A percentile compares a stretch with the other conserved stretches of the same genome.
phyloP scores from a whole-genome alignment of 2,329 filamentous ascomycete species.

The Scolecobasidium constrictum region DNA sequence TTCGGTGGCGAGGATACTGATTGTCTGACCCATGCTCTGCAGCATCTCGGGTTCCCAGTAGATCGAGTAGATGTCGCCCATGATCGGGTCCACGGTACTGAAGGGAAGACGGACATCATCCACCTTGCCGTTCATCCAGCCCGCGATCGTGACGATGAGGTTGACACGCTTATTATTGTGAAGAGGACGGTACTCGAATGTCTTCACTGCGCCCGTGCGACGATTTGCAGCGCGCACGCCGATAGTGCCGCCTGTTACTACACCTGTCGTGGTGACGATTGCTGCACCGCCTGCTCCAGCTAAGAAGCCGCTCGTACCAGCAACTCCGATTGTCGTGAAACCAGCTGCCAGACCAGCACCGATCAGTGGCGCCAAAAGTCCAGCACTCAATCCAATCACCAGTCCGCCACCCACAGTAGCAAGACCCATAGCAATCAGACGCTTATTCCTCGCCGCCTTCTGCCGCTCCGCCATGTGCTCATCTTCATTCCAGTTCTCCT shows the following conservation, averaged over 20 bases:
- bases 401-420: slow-evolving; percentile 91
- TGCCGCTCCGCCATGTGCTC: slow-evolving; percentile 81
- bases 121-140: slow-evolving; percentile 97
- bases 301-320: slow-evolving; percentile 78
- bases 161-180: slow-evolving; percentile 98
- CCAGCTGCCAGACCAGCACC: slow-evolving; percentile 88
- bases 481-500: slow-evolving; percentile 96
- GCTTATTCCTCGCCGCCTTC: slow-evolving; percentile 68
- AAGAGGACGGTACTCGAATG: slow-evolving; percentile 90
- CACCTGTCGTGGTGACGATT: slow-evolving; percentile 82
- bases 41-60: slow-evolving; percentile 98
- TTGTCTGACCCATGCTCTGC: slow-evolving; percentile 93
- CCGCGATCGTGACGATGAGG: slow-evolving; percentile 85
- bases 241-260: slow-evolving; percentile 76
- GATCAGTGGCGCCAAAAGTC: slow-evolving; percentile 83
- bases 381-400: slow-evolving; percentile 90
- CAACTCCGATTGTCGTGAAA: slow-evolving; percentile 88
- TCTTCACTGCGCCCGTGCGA: slow-evolving; percentile 83
- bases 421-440: slow-evolving; percentile 91
- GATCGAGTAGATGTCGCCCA: slow-evolving; percentile 96
- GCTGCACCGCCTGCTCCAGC: slow-evolving; percentile 88
- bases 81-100: slow-evolving; percentile 91
- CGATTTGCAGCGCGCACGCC: slow-evolving; percentile 76
- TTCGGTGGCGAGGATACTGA: slow-evolving; percentile 96
- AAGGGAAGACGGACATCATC: slow-evolving; percentile 93